Evolutionary conservation across 106 monocot species (phyloP).

Genomic region (Dendrobium catenatum): DNA sequence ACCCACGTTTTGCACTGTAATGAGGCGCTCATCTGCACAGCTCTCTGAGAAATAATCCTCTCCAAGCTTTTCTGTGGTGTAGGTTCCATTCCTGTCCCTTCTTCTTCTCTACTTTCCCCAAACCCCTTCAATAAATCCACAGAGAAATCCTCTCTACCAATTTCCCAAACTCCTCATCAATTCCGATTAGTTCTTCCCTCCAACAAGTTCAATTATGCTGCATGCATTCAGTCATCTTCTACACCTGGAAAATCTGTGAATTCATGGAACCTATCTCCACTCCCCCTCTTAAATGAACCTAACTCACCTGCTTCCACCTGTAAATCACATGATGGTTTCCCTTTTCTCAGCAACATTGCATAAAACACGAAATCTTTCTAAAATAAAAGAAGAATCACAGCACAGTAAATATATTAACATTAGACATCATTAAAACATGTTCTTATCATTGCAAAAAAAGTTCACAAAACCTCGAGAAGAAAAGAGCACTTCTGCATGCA

Average conservation of each 20-base stretch:
- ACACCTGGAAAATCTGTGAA: no score
- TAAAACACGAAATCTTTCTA: not conserved
- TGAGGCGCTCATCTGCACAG: constrained; percentile 66
- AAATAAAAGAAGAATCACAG: not conserved
- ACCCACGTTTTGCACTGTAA: constrained; percentile 50
- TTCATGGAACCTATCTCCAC: not conserved
- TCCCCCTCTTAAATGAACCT: constrained; percentile 9
- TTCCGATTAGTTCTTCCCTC: not conserved
- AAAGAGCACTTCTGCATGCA: not conserved
- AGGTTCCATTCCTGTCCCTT: constrained; percentile 27
- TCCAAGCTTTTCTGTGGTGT: constrained; percentile 53
- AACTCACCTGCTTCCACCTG: not conserved
- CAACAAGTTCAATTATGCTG: not conserved
- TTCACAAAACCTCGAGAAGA: not conserved
- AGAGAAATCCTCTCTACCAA: not conserved
- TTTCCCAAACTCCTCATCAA: not conserved
- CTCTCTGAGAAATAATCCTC: constrained; percentile 57
- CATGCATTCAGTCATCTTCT: not conserved
- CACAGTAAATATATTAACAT: not conserved
- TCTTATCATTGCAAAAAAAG: no score
- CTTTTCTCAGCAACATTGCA: constrained; percentile 1
- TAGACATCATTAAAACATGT: not conserved
- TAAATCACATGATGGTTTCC: constrained; percentile 19
- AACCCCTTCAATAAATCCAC: not conserved
- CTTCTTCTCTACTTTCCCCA: not conserved